These are phyloP conservation scores for Plasmodium gaboni DNA, from an alignment of 169 alveolate species.

Conservation along the genomic window DNA sequence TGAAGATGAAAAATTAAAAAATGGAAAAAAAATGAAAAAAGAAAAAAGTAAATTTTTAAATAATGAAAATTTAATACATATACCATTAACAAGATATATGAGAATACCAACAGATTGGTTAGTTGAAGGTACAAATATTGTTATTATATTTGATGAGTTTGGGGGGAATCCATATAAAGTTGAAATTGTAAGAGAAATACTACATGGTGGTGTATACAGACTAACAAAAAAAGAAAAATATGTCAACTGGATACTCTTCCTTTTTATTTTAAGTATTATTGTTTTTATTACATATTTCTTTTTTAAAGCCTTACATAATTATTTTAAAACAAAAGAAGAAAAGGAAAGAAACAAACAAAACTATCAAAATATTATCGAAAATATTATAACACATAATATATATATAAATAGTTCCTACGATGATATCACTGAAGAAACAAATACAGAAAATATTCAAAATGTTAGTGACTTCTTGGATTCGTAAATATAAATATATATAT, in stretches of 20 bases:
- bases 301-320: conserved; percentile 63
- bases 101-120: conserved; percentile 77
- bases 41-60: conserved; percentile 45
- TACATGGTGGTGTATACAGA: conserved; percentile 71
- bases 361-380: conserved; percentile 68
- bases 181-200: conserved; percentile 57
- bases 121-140: conserved; percentile 58
- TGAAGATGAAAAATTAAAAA: conserved; percentile 44
- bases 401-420: conserved; percentile 61
- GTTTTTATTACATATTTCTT: conserved; percentile 53
- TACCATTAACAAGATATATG: conserved; percentile 76
- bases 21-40: conserved; percentile 47
- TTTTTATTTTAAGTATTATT: conserved; percentile 58
- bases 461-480: conserved; percentile 74
- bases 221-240: conserved; percentile 72
- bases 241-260: conserved; percentile 54
- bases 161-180: conserved; percentile 75
- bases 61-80: conserved; percentile 66
- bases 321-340: conserved; percentile 63
- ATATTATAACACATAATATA: conserved; percentile 72
- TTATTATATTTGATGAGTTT: conserved; percentile 66
- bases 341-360: conserved; percentile 69
- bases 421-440: conserved; percentile 59
- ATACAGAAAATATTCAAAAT: conserved; percentile 61
- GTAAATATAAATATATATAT: neutral